phyloP scores from a whole-genome alignment of 306 rosid species.

The Dicorynia guianensis region DNA sequence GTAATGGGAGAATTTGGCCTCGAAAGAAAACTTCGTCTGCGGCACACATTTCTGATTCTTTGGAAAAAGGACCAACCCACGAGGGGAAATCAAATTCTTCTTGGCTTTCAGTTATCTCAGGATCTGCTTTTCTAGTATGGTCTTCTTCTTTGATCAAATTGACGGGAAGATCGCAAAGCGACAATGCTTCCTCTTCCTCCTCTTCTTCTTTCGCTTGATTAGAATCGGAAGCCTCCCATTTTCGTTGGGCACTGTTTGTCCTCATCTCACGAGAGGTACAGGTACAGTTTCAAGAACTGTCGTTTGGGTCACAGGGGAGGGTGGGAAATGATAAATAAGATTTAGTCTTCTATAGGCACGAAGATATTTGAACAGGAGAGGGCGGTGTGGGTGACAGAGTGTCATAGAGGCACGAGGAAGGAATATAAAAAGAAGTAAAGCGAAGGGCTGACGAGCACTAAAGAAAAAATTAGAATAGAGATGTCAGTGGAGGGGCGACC shows the following conservation, averaged over 20 bases:
- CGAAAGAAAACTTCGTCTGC: slow-evolving; percentile 81
- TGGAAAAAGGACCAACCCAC: slow-evolving; percentile 37
- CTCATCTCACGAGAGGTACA: slow-evolving; percentile 46
- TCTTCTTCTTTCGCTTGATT: slow-evolving; percentile 33
- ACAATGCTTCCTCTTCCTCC: slow-evolving; percentile 55
- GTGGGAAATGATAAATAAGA: slow-evolving; percentile 25
- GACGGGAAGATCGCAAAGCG: slow-evolving; percentile 69
- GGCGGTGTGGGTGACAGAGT: slow-evolving; percentile 7
- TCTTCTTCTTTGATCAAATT: slow-evolving; percentile 37
- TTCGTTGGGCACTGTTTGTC: slow-evolving; percentile 24
- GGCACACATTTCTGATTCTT: slow-evolving; percentile 61
- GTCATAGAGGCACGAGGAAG: slow-evolving; percentile 36
- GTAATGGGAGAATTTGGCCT: slow-evolving; percentile 73
- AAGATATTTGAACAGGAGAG: slow-evolving; percentile 20
- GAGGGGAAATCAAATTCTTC: slow-evolving; percentile 69
- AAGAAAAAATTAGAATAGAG: slow-evolving; percentile 25
- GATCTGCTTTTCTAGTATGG: slow-evolving; percentile 26
- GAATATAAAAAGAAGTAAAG: slow-evolving; percentile 50
- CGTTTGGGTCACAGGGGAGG: not conserved
- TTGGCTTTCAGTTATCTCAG: slow-evolving; percentile 37
- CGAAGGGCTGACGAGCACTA: slow-evolving; percentile 38
- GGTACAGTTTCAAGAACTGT: slow-evolving; percentile 6
- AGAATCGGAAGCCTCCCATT: slow-evolving; percentile 6
- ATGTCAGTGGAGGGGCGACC: too few relatives aligned
- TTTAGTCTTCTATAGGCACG: slow-evolving; percentile 12